Base-by-base conservation (phyloP, 495 filamentous ascomycete species). In the Rhypophila decipiens region DNA sequence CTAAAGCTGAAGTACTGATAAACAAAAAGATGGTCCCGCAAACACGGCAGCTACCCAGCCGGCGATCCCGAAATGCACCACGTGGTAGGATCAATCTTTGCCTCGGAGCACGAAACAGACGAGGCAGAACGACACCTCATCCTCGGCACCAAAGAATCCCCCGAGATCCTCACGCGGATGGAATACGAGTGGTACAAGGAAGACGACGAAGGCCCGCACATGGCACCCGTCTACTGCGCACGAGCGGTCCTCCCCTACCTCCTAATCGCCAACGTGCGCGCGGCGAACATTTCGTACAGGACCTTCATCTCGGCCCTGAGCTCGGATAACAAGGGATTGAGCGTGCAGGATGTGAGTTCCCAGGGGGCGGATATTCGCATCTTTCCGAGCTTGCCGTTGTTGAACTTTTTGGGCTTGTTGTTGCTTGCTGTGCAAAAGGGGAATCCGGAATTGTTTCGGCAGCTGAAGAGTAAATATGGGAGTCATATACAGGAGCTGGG, bases 31-130 rank as follows among this genome's bases (percentile, higher is more conserved):
- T 99, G 93, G 93, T 90, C 88, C 55, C 74, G 78, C 21, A 86
- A 83, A 56, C 83, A 78, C 58, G 90, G 90, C 49, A 86, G 91
- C 34, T 84, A 88, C 59, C 93, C 94, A 37, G 83, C 88, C 51
- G 93, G 93, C 38, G 93, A 99, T 56, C 88, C 94, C 4, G 94
- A 97, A 50, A 72, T 99, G 47, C 93, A 99, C 62, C 90, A 97
- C 69, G 90, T 94, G 41, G 84, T 84, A 18, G 93, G 93, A 35
- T 84, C 81, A 8, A 72, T 97, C 22, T 95, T 86, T 61, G 90
- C 89, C 10, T 87, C 94, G 66, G 90, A 96, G 58, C 81, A 87
- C 62, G 87, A 95, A 40, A 79, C 84, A 10, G 95, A 96, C 68
- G 90, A 94, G 27, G 91, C 94, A 12, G 93, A 99, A 64, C 79